Evolutionary conservation across 768 basidiomycete genomes (phyloP).

Genomic region (Imleria badia): DNA sequence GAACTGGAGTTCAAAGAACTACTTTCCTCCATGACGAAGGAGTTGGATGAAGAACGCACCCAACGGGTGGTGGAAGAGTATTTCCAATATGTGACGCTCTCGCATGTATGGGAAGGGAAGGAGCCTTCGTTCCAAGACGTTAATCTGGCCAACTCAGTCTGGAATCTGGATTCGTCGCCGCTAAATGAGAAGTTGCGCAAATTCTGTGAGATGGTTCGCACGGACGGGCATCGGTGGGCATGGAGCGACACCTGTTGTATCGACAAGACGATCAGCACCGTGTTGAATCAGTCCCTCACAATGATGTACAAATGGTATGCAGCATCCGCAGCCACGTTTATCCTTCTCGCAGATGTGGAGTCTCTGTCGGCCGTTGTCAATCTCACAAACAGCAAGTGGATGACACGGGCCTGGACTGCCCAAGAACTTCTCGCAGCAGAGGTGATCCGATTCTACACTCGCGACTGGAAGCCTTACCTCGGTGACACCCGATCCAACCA

Average conservation of each 20-base stretch:
- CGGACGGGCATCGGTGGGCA: conserved; percentile 13
- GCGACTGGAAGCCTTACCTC: conserved; percentile 12
- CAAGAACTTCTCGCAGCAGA: conserved; percentile 16
- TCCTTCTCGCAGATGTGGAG: not conserved
- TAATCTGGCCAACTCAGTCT: not conserved
- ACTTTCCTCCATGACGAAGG: conserved; percentile 6
- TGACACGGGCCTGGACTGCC: conserved; percentile 16
- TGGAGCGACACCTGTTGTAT: conserved; percentile 16
- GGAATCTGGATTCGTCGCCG: not conserved
- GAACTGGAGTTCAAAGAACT: not conserved
- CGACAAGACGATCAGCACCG: conserved; percentile 5
- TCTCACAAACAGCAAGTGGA: conserved; percentile 2
- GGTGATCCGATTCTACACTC: conserved; percentile 9
- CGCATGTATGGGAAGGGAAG: conserved; percentile 12
- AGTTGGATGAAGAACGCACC: conserved; percentile 3
- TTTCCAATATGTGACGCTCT: conserved; percentile 12
- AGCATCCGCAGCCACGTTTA: conserved; percentile 3
- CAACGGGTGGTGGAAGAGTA: not conserved
- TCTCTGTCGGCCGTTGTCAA: not conserved
- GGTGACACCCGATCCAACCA: conserved; percentile 3
- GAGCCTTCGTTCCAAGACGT: conserved; percentile 13
- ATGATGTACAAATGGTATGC: conserved; percentile 17
- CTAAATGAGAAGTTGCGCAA: conserved; percentile 1
- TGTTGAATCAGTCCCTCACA: conserved; percentile 7
- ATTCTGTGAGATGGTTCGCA: conserved; percentile 7